These are phyloP conservation scores for Yamadazyma conglobata DNA, from an alignment of 1,139 yeast species.

Conservation along the genomic window DNA sequence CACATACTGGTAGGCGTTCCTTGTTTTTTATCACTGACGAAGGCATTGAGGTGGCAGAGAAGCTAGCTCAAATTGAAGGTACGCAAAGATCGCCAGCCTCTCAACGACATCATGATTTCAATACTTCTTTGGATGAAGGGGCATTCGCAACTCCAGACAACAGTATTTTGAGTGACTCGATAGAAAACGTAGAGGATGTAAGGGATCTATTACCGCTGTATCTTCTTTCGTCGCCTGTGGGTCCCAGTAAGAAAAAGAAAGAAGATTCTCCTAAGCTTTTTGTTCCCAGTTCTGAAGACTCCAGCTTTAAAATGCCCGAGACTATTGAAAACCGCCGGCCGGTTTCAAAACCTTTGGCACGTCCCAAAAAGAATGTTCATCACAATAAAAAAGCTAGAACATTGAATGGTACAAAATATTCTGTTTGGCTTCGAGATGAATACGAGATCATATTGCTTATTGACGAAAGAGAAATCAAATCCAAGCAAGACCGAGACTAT, in stretches of 20 bases:
- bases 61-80: conserved; percentile 48
- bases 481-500: conserved; percentile 60
- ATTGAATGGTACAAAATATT: conserved; percentile 26
- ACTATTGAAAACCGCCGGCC: not conserved
- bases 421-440: conserved; percentile 36
- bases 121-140: conserved; percentile 36
- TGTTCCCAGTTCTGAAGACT: conserved; percentile 5
- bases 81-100: conserved; percentile 25
- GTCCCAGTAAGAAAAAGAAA: not conserved
- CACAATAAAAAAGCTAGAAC: conserved; percentile 20
- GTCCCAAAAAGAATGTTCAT: conserved; percentile 15
- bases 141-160: conserved; percentile 25
- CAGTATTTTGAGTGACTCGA: conserved; percentile 7
- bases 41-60: conserved; percentile 63
- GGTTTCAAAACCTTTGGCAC: no score
- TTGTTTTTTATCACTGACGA: conserved; percentile 67
- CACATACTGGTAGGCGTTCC: conserved; percentile 54
- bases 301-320: not conserved
- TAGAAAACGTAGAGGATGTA: conserved; percentile 11
- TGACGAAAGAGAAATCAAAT: conserved; percentile 78
- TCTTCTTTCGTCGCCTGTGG: conserved; percentile 11
- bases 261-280: conserved; percentile 1
- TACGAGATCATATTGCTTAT: conserved; percentile 62
- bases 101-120: conserved; percentile 12
- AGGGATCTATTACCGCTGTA: conserved; percentile 10